phyloP scores from a whole-genome alignment of 139 green algal species.

The Ostreobium quekettii region DNA sequence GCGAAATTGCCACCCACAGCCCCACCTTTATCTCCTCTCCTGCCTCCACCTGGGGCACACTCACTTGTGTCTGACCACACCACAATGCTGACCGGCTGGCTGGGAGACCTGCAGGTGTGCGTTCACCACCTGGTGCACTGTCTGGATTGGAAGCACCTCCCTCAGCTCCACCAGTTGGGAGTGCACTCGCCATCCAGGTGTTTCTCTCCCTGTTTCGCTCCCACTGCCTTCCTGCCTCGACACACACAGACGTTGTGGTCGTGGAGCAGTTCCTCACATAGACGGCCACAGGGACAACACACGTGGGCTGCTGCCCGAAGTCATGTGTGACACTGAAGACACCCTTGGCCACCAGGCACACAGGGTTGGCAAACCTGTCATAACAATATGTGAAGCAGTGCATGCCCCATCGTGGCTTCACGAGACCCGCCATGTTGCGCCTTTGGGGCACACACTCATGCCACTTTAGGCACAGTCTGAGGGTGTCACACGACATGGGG shows the following conservation, averaged over 20 bases:
- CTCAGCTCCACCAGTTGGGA: not conserved
- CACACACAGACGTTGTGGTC: not conserved
- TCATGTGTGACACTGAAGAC: too few relatives aligned
- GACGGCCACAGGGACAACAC: not conserved
- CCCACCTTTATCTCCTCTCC: not conserved
- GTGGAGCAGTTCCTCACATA: not conserved
- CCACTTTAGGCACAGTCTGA: too few relatives aligned
- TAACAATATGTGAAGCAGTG: too few relatives aligned
- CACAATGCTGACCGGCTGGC: not conserved
- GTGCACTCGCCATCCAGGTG: too few relatives aligned
- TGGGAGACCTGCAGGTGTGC: not conserved
- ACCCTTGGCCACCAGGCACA: too few relatives aligned
- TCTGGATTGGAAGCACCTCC: not conserved
- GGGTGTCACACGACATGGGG: too few relatives aligned
- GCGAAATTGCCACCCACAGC: not conserved
- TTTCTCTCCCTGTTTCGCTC: too few relatives aligned
- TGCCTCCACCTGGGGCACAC: not conserved
- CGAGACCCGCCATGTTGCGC: too few relatives aligned
- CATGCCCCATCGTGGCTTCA: too few relatives aligned
- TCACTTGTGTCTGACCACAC: conserved; percentile 12
- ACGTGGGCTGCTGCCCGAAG: too few relatives aligned
- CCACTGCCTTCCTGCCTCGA: conserved; percentile 8
- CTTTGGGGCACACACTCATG: too few relatives aligned
- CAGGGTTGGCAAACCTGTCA: too few relatives aligned
- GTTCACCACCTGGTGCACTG: not conserved